These are phyloP conservation scores for Rosa persica DNA, from an alignment of 306 rosid genomes.

Conservation along the genomic window DNA sequence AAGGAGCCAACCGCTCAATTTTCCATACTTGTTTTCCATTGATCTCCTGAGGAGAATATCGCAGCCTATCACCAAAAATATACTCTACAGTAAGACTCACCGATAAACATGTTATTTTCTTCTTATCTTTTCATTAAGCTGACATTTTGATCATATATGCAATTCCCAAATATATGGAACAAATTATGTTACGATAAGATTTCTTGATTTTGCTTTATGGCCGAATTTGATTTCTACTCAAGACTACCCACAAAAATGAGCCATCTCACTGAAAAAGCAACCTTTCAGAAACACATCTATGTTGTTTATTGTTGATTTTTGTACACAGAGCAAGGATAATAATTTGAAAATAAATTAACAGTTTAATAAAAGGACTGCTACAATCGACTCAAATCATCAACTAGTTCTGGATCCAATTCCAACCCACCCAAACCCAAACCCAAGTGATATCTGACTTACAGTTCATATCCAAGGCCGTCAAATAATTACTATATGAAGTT, in stretches of 20 bases:
- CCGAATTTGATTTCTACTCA: not conserved
- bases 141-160: not conserved
- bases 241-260: not conserved
- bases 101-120: not conserved
- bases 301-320: not conserved
- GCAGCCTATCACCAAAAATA: slow-evolving; percentile 64
- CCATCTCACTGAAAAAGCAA: not conserved
- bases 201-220: not conserved
- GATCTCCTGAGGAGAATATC: slow-evolving; percentile 61
- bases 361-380: not conserved
- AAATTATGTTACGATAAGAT: not conserved
- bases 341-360: not conserved
- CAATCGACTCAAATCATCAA: not conserved
- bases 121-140: not conserved
- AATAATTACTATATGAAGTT: not conserved
- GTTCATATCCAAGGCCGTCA: slow-evolving; percentile 13
- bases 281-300: not conserved
- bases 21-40: slow-evolving; percentile 71
- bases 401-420: not conserved
- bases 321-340: not conserved
- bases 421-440: not conserved
- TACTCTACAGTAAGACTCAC: not conserved
- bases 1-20: slow-evolving; percentile 90
- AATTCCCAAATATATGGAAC: not conserved
- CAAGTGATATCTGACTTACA: not conserved